Evolutionary conservation across 805 yeast genomes (phyloP).

Genomic region (Cyberlindnera bimundalis): DNA sequence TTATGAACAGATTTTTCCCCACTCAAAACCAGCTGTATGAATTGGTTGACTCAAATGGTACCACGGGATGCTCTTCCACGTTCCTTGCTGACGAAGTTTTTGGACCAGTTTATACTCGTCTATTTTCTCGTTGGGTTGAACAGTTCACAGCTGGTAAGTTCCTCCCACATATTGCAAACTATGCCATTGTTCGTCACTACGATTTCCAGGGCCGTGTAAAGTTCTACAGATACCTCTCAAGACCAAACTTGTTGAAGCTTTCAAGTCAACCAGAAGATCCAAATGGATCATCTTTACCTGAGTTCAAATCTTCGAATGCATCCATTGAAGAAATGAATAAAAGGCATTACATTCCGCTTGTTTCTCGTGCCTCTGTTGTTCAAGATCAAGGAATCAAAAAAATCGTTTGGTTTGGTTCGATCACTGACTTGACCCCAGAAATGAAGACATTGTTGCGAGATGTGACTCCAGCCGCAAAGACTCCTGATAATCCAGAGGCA

Average conservation of each 20-base stretch:
- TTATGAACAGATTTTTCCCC: constrained; percentile 56
- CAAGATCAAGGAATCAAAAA: constrained; percentile 5
- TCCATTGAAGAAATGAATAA: constrained; percentile 24
- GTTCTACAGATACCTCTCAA: constrained; percentile 62
- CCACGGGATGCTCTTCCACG: constrained; percentile 57
- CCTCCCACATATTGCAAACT: constrained; percentile 29
- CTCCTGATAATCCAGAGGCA: neutral
- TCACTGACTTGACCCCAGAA: constrained; percentile 2
- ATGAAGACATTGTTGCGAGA: constrained; percentile 8
- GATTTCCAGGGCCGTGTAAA: constrained; percentile 75
- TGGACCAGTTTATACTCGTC: constrained; percentile 52
- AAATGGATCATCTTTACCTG: constrained; percentile 30
- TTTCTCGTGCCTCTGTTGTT: constrained; percentile 11
- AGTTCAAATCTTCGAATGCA: constrained; percentile 12
- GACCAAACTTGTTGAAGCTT: constrained; percentile 35
- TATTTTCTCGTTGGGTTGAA: constrained; percentile 51
- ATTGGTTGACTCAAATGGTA: constrained; percentile 37
- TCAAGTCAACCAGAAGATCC: constrained; percentile 27
- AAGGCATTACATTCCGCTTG: constrained; percentile 27
- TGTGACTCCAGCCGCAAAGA: neutral
- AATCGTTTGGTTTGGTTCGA: constrained; percentile 19
- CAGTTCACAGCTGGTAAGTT: constrained; percentile 37
- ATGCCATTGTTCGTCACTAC: constrained; percentile 53
- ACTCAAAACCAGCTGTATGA: constrained; percentile 60
- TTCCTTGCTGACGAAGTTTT: constrained; percentile 46